Base-by-base conservation (phyloP, 2,329 filamentous ascomycete species). In the Aspergillus fijiensis region DNA sequence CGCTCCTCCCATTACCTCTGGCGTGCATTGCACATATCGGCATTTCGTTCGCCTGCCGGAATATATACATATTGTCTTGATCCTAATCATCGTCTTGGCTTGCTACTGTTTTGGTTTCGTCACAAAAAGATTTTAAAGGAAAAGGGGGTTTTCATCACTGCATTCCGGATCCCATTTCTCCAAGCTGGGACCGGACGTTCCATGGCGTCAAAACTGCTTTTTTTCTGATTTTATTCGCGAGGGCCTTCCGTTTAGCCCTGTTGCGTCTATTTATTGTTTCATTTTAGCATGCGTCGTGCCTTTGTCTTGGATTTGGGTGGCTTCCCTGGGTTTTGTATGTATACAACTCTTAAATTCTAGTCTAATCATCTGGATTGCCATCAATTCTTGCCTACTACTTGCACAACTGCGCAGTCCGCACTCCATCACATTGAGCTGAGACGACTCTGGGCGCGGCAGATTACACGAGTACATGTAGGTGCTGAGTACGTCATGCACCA, bases 281-380 rank as follows among this genome's bases (percentile, higher is more conserved):
- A 21, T 1, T 49, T 49, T n/a, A 53, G 51, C 51, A 27, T 53
- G 51, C 42, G 35, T 45, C 48, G 21, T 54, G n/a, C 5, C 25
- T 48, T 35, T 29, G 2, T 29, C 7, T 29, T 9, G 53, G 45
- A n/a, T 9, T 19, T n/a, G 35, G 51, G 51, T 33, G 42, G 45
- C 42, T 35, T 11, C 16, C 42, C 42, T 55, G 23, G 16, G 12
- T 31, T 31, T 47, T 12, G 16, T 23, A 10, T 52, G 52, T 55
- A 55, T 48, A 55, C 23, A 47, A 31, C 21, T 16, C 31, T 35
- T 55, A 55, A 31, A 55, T 55, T 55, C 53, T 49, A 55, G 53
- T 55, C 25, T 55, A 55, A 55, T 55, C 33, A 19, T 16, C n/a
- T 35, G 19, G 29, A 35, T 48, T n/a, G 42, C 19, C 25, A 49